Evolutionary conservation across 441 rosid species (phyloP), one percentile per base, ranked within the genome.

Genomic region (Pelargonium myrrhifolium): DNA sequence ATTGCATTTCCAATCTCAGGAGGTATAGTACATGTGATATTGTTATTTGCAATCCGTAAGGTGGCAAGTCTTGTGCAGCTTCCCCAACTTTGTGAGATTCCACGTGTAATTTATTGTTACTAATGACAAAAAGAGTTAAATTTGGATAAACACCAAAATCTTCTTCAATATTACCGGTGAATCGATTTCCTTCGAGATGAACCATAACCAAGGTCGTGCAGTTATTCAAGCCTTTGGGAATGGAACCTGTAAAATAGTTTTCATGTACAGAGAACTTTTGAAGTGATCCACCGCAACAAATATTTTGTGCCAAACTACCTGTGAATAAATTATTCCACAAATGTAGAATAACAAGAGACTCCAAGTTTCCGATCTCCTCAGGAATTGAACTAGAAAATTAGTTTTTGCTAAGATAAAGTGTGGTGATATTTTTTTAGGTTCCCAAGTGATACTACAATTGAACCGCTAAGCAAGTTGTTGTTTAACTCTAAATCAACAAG

Each of bases 41-140:
- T 72, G 63, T 78, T 81, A 31, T 72, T 69, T 0, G 79, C 63
- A 28, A 79, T 60, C 10, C 22, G 21, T 0, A 79, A 58, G n/a
- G 10, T 17, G 0, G 45, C 8, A 55, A 83, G 51, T 0, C 63
- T 40, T 2, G 18, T 49, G 62, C 75, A 77, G 3, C 3, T 37
- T 12, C 69, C 69, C 82, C 83, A 83, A 0, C 21, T 66, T 0
- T 70, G 20, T 0, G 82, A 78, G 11, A 79, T 12, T 63, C 77
- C 5, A 83, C 85, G 1, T 17, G 45, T 6, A 84, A 55, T 4
- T 70, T 67, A 24, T 83, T 83, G 68, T 68, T 0, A 70, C 81
- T 80, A 4, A 80, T 24, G n/a, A 73, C 74, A 0, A 83, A 43
- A 15, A 58, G 71, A 0, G 0, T 0, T 17, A 83, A 40, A 1